Conservation (phyloP, 148 eudicot species). For the Camellia lanceoleosa region DNA sequence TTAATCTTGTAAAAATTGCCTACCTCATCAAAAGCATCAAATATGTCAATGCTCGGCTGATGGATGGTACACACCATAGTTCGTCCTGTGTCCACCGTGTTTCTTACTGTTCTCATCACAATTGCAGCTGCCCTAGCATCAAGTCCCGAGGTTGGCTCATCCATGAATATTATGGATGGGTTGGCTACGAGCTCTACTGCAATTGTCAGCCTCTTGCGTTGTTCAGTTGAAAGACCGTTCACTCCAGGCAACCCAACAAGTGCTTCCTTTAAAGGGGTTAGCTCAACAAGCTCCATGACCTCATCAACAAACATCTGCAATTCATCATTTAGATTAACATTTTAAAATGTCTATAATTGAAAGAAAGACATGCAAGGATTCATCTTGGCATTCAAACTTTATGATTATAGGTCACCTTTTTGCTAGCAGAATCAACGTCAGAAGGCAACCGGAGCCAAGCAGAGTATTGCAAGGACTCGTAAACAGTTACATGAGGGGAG, state of each 20-base stretch:
- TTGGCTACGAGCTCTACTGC: conserved; percentile 68
- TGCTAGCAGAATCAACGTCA: conserved; percentile 35
- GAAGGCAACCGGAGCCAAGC: conserved; percentile 54
- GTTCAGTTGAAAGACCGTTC: conserved; percentile 61
- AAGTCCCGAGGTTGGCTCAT: conserved; percentile 67
- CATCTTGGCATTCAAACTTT: neutral
- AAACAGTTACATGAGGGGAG: conserved; percentile 54
- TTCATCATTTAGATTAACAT: neutral
- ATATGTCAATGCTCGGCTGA: conserved; percentile 65
- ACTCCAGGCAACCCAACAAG: conserved; percentile 59
- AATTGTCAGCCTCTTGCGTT: conserved; percentile 53
- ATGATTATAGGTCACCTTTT: conserved; percentile 23
- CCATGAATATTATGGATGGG: conserved; percentile 67
- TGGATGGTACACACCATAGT: conserved; percentile 67
- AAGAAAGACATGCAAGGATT: neutral
- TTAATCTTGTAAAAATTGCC: neutral
- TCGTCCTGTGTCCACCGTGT: conserved; percentile 64
- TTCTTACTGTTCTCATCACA: conserved; percentile 35
- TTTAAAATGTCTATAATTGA: neutral
- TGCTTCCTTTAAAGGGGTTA: conserved; percentile 38
- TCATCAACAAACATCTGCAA: conserved; percentile 57
- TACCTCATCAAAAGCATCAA: conserved; percentile 66
- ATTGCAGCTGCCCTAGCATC: conserved; percentile 31
- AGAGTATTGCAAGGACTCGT: conserved; percentile 48
- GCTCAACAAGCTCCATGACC: conserved; percentile 59